These are phyloP conservation scores for Tetracentron sinense DNA, from an alignment of 164 flowering plant species.

Conservation along the genomic window DNA sequence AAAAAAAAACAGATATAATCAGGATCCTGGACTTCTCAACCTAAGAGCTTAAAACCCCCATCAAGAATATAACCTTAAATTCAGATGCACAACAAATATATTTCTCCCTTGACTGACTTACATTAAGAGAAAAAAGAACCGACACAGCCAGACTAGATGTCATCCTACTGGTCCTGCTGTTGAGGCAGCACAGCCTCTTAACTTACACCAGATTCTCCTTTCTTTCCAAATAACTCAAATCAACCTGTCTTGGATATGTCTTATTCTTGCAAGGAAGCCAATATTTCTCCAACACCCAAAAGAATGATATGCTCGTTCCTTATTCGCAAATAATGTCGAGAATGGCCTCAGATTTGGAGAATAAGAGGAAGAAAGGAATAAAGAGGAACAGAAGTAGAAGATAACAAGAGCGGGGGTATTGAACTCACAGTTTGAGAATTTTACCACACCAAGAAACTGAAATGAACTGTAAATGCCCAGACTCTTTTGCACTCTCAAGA, in stretches of 20 bases:
- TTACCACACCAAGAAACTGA: slow-evolving; percentile 3
- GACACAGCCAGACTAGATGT: too few relatives aligned
- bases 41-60: too few relatives aligned
- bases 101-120: too few relatives aligned
- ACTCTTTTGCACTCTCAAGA: slow-evolving; percentile 31
- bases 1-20: too few relatives aligned
- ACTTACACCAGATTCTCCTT: slow-evolving; percentile 4
- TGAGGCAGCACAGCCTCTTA: background rate
- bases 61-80: too few relatives aligned
- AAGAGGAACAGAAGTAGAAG: background rate
- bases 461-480: slow-evolving; percentile 1
- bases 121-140: too few relatives aligned
- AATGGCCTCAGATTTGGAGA: slow-evolving; percentile 6
- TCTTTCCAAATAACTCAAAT: slow-evolving; percentile 9
- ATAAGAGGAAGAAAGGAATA: background rate
- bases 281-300: slow-evolving; percentile 14
- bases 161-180: background rate
- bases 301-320: slow-evolving; percentile 10
- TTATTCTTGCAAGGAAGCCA: slow-evolving; percentile 15
- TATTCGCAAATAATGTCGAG: slow-evolving; percentile 11
- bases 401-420: background rate
- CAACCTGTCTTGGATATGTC: slow-evolving; percentile 4
- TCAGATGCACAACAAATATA: too few relatives aligned
- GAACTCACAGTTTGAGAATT: background rate
- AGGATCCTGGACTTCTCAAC: too few relatives aligned